Conservation (phyloP, 768 basidiomycete genomes). For the Pulveroboletus sp. region DNA sequence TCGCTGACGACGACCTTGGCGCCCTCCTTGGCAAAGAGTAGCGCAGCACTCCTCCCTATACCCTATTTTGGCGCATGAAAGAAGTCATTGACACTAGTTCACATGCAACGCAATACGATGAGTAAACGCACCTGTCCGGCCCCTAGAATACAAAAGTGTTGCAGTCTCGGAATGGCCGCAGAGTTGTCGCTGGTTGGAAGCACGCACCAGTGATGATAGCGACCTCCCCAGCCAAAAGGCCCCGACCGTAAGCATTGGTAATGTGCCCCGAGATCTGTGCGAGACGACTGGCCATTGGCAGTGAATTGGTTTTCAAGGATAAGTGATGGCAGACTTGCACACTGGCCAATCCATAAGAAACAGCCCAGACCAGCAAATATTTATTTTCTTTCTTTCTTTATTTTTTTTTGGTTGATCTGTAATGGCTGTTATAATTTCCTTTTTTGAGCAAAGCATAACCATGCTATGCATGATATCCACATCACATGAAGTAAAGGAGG, state of each 20-base stretch:
- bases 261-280: constrained; percentile 70
- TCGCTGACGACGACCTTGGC: constrained; percentile 85
- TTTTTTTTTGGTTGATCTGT: too few relatives aligned
- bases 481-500: too few relatives aligned
- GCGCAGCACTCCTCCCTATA: constrained; percentile 69
- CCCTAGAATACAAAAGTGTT: constrained; percentile 36
- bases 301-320: not conserved
- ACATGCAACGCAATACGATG: too few relatives aligned
- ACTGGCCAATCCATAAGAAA: too few relatives aligned
- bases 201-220: constrained; percentile 78
- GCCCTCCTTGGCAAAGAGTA: constrained; percentile 79
- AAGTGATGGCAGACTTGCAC: too few relatives aligned
- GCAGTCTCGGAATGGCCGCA: not conserved
- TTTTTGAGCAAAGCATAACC: too few relatives aligned
- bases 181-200: not conserved
- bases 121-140: constrained; percentile 61
- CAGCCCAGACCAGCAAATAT: too few relatives aligned
- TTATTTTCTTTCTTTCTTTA: too few relatives aligned
- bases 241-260: constrained; percentile 44
- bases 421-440: too few relatives aligned
- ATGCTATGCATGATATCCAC: too few relatives aligned
- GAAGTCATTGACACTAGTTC: not conserved
- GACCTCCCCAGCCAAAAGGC: constrained; percentile 70
- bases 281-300: constrained; percentile 51
- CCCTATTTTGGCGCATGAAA: constrained; percentile 40